Percentiles rank a stretch among this genome's conserved stretches.
phyloP scores from a whole-genome alignment of 768 basidiomycete species.

The Phaffia tasmanica region DNA sequence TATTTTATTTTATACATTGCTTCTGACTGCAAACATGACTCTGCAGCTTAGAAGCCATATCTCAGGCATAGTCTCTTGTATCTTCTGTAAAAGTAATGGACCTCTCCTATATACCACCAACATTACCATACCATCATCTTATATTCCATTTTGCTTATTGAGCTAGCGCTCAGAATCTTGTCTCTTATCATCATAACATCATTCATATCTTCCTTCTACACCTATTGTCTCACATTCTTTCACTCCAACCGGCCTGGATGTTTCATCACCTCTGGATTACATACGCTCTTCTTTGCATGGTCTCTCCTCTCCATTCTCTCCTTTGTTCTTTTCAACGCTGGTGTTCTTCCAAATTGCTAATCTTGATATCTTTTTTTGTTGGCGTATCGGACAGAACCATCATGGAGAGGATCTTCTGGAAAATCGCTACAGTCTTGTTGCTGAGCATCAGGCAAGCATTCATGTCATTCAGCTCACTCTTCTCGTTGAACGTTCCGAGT shows the following conservation, averaged over 20 bases:
- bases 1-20: not conserved
- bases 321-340: not conserved
- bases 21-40: too few species aligned
- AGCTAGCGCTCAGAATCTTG: too few species aligned
- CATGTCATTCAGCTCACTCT: conserved; percentile 68
- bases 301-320: not conserved
- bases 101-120: too few species aligned
- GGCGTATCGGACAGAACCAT: not conserved
- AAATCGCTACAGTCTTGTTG: conserved; percentile 34
- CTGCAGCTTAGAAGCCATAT: too few species aligned
- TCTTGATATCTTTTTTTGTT: not conserved
- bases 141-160: too few species aligned
- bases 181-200: not conserved
- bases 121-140: too few species aligned
- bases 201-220: not conserved
- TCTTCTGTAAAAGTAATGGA: too few species aligned
- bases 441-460: conserved; percentile 78
- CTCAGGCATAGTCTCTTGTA: too few species aligned
- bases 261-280: not conserved
- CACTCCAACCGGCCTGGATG: not conserved
- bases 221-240: not conserved
- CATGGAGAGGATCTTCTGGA: not conserved
- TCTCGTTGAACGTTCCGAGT: conserved; percentile 43
- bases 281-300: not conserved
- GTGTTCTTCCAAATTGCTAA: not conserved